Base-by-base conservation (phyloP, 306 rosid genomes). In the Nissolia schottii region DNA sequence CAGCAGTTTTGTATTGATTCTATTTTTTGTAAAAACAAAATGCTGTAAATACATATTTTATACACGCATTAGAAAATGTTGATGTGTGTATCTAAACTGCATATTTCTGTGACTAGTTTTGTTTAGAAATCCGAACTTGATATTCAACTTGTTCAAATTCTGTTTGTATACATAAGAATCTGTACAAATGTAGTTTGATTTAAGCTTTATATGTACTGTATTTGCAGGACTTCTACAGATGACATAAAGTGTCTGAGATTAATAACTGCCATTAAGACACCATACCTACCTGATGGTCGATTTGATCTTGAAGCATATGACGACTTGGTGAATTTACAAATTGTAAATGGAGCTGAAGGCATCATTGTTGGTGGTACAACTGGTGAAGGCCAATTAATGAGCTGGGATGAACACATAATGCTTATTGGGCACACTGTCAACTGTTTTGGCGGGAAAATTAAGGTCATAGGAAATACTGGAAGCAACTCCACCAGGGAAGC, bases 341-440 rank as follows among this genome's bases (percentile, higher is more conserved):
- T 94, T 74, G 79, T 35, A 75, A 64, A 84, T 63, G 97, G 98
- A 35, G 88, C 70, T 4, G 95, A 94, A 66, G 96, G 90, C 41
- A 88, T 94, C 66, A 89, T 94, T 77, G 96, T 91, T 49, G 98
- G 97, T 57, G 98, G 98, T 38, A 91, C 97, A 27, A 91, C 97
- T 14, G 97, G 96, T 43, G 96, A 91, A 81, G 98, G 98, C 25
- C 97, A 94, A 68, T 81, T 91, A 74, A 89, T 94, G 98, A 91
- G 92, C 85, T 94, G 98, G 98, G 97, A 91, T 53, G 97, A 94
- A 78, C 97, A 91, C 73, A 89, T 94, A 43, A 94, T 91, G 98
- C 97, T 94, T 63, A 91, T 94, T 64, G 94, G 96, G 5, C 98
- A 89, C 77, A 89, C 96, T 0, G 90, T 91, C 51, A 89, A 94